Percentiles rank a stretch among this genome's conserved stretches.
Conservation (phyloP, 2,329 filamentous ascomycete genomes). For the Zalaria sp. region DNA sequence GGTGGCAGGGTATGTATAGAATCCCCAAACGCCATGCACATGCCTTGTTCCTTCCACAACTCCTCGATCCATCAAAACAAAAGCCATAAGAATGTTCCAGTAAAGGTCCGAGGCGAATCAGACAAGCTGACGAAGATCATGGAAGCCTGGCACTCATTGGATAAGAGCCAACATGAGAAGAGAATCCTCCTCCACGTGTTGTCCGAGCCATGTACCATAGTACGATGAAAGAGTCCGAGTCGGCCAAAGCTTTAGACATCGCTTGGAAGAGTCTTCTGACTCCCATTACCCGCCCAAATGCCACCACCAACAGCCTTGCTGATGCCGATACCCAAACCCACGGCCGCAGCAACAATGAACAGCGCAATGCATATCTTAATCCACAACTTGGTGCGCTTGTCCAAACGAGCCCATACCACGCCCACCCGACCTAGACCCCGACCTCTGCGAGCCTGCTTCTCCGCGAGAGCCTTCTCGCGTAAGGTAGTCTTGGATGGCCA, state of each 20-base stretch:
- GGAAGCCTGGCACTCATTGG: too few relatives aligned
- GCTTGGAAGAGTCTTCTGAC: slow-evolving; percentile 13
- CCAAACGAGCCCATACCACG: slow-evolving; percentile 22
- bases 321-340: slow-evolving; percentile 34
- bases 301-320: slow-evolving; percentile 33
- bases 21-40: too few relatives aligned
- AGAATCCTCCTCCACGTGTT: too few relatives aligned
- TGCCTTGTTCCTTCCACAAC: too few relatives aligned
- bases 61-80: too few relatives aligned
- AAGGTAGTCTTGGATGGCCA: slow-evolving; percentile 36
- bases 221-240: background rate
- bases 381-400: slow-evolving; percentile 28
- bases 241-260: background rate
- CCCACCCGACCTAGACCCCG: slow-evolving; percentile 16
- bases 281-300: slow-evolving; percentile 27
- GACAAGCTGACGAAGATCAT: too few relatives aligned
- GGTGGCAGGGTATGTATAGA: too few relatives aligned
- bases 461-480: slow-evolving; percentile 19
- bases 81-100: too few relatives aligned
- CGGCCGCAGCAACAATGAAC: slow-evolving; percentile 29
- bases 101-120: too few relatives aligned
- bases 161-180: too few relatives aligned
- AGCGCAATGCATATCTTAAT: slow-evolving; percentile 31
- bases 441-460: slow-evolving; percentile 13
- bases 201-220: too few relatives aligned